Evolutionary conservation across 495 filamentous ascomycete genomes (phyloP), one percentile per base, ranked within the genome.

Genomic region (Cryomyces minteri): DNA sequence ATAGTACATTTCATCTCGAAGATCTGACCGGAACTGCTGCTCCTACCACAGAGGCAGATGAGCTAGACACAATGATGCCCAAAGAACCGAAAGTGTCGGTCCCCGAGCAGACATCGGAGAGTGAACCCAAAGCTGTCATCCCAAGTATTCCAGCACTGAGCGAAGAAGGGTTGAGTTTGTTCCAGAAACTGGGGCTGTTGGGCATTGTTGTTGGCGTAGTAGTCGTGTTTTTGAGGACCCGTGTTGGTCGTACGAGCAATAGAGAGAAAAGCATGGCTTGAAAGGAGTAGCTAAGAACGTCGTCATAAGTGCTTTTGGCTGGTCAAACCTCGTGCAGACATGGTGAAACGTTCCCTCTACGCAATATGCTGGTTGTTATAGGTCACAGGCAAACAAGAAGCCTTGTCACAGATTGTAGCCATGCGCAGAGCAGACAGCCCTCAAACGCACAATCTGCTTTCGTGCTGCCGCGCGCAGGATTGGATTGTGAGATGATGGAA

Each of bases 151-250:
- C 18, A 25, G 18, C 18, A 25, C 18, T 25, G 34, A 38, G 9
- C 9, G 41, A 43, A 32, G 47, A 53, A 40, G 57, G 53, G 7
- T 43, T 53, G 49, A 56, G 41, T 38, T 43, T 51, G 50, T 45
- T 65, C 41, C 64, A 63, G 37, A 67, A 65, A 51, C 14, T 69
- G 7, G 52, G 64, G 41, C 57, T 71, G 49, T 50, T 71, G 38
- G 58, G 62, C 11, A 57, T 63, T 25, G 54, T 72, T 14, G 50
- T 65, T 43, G 61, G 54, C 6, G 49, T 65, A 34, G 58, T 65
- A 25, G 59, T 60, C 29, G 44, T 63, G 44, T 70, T 61, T 47
- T 6, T 72, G 45, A 49, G 47, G 39, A 60, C 52, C 18, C 54
- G 60, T 6, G 54, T 54, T 45, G 46, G 46, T 10, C 51, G 32